Evolutionary conservation across 2,329 filamentous ascomycete species (phyloP).

Genomic region (Aaosphaeria pasadenensis): DNA sequence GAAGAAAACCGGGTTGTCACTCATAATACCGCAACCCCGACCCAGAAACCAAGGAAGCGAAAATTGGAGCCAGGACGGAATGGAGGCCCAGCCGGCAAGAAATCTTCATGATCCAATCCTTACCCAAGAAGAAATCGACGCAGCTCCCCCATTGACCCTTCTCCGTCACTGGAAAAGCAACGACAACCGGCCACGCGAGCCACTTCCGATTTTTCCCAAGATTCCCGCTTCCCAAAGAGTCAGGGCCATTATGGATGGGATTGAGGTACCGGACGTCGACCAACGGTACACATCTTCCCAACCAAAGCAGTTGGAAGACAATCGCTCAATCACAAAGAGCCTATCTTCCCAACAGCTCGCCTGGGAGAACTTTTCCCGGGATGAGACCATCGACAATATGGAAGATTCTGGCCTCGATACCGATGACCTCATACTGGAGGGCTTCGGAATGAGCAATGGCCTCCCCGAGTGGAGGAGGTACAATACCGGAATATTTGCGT

Average conservation of each 20-base stretch:
- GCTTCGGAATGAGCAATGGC: conserved; percentile 6
- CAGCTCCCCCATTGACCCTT: background rate
- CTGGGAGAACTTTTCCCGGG: conserved; percentile 13
- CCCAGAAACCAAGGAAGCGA: background rate
- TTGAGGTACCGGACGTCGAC: too few relatives aligned
- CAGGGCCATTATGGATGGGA: too few relatives aligned
- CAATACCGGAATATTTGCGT: conserved; percentile 5
- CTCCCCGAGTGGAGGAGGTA: conserved; percentile 21
- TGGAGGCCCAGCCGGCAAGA: background rate
- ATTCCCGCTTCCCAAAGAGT: too few relatives aligned
- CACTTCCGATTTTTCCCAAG: too few relatives aligned
- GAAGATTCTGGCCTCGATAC: conserved; percentile 9
- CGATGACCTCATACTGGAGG: conserved; percentile 11
- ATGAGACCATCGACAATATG: conserved; percentile 9
- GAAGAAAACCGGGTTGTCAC: background rate
- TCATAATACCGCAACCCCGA: background rate
- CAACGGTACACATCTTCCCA: too few relatives aligned
- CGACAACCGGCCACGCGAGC: too few relatives aligned
- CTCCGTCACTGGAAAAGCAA: background rate
- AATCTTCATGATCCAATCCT: background rate
- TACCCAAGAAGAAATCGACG: background rate
- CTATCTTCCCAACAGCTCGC: conserved; percentile 4
- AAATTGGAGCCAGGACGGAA: background rate
- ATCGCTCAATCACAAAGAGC: conserved; percentile 1
- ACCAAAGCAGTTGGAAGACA: too few relatives aligned